A percentile compares a stretch with the other conserved stretches of the same genome.
These are phyloP conservation scores for Rhodocollybia butyracea DNA, from an alignment of 768 basidiomycete genomes.

Conservation along the genomic window DNA sequence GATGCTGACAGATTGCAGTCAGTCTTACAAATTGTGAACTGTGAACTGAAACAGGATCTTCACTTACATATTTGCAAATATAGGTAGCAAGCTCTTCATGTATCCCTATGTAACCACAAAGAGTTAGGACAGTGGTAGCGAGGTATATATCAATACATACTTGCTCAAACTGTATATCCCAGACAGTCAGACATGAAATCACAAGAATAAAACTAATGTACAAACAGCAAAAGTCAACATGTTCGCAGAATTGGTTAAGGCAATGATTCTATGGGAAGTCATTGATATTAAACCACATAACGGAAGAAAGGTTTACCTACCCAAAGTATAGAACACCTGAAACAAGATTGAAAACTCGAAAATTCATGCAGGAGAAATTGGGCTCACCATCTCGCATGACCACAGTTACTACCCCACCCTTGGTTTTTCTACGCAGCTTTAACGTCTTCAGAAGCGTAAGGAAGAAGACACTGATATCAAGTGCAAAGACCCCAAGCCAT, in stretches of 20 bases:
- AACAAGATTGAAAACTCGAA: background rate
- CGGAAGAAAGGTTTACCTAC: no score
- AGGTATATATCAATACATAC: no score
- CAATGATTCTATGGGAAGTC: no score
- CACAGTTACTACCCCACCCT: background rate
- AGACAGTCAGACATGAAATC: no score
- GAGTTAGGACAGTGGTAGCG: no score
- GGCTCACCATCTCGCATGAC: background rate
- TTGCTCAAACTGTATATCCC: no score
- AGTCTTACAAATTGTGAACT: background rate
- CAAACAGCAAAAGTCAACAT: no score
- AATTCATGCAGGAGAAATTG: background rate
- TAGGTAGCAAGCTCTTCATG: background rate
- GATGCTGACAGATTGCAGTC: background rate
- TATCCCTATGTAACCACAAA: background rate
- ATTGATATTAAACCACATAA: no score
- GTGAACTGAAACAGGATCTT: background rate
- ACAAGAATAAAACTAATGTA: no score
- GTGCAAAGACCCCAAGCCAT: background rate
- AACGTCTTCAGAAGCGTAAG: background rate
- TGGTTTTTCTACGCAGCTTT: background rate
- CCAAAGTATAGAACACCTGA: background rate
- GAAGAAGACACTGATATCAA: background rate
- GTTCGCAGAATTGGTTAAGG: no score
- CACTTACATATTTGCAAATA: background rate